Evolutionary conservation across 2,329 filamentous ascomycete species (phyloP).

Genomic region (Mycocentrospora acerina): DNA sequence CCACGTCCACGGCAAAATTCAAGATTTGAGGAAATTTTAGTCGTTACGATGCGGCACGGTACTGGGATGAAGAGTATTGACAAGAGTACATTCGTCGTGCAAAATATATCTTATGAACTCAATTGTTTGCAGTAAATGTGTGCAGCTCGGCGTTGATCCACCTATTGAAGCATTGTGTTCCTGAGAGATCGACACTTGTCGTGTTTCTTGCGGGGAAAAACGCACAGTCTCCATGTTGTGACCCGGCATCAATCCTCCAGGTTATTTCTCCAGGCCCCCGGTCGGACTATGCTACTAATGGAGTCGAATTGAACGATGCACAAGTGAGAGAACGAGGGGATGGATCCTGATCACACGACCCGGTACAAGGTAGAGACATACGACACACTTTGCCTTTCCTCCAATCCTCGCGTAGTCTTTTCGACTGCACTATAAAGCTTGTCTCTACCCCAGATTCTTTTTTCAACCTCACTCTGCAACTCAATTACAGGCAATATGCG

Average conservation of each 20-base stretch:
- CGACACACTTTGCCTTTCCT: constrained; percentile 13
- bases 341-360: constrained; percentile 22
- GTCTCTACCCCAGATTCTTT: too few species aligned
- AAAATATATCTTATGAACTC: too few species aligned
- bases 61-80: too few species aligned
- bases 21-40: too few species aligned
- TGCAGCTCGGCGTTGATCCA: constrained; percentile 7
- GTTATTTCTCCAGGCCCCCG: neutral
- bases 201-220: constrained; percentile 28
- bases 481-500: constrained; percentile 25
- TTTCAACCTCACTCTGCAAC: constrained; percentile 19
- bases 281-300: neutral
- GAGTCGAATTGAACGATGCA: neutral
- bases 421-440: constrained; percentile 9
- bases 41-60: too few species aligned
- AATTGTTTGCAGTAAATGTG: too few species aligned
- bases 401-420: constrained; percentile 14
- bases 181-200: constrained; percentile 22
- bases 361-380: constrained; percentile 14
- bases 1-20: neutral
- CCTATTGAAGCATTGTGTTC: constrained; percentile 26
- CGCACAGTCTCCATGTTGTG: constrained; percentile 16
- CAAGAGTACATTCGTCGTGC: too few species aligned
- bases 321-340: constrained; percentile 11
- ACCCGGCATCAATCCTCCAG: constrained; percentile 10